Percentiles rank a stretch among this genome's conserved stretches.
Conservation (phyloP, 441 rosid species). For the Populus hybrid region DNA sequence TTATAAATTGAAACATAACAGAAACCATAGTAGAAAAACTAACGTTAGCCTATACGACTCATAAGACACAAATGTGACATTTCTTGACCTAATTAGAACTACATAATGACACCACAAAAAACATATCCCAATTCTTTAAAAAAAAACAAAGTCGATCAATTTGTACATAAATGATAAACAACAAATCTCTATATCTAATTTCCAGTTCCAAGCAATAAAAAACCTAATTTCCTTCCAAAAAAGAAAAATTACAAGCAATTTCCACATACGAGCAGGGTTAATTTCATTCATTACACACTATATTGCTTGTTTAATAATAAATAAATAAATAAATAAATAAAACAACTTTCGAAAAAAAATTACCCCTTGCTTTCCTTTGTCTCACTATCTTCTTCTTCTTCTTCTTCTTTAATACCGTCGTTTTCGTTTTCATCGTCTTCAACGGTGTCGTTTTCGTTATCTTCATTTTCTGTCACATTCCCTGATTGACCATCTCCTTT, state of each 20-base stretch:
- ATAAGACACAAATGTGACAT: neutral
- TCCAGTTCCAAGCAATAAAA: neutral
- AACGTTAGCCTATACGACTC: neutral
- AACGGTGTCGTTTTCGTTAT: slow-evolving; percentile 7
- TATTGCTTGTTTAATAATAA: neutral
- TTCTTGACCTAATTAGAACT: neutral
- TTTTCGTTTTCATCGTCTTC: slow-evolving; percentile 1
- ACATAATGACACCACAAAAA: neutral
- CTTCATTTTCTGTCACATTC: neutral
- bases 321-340: neutral
- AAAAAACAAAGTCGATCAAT: neutral
- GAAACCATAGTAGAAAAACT: neutral
- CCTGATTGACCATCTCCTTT: neutral
- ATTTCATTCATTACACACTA: neutral
- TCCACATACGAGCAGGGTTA: neutral
- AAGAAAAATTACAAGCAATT: neutral
- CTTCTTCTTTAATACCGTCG: neutral
- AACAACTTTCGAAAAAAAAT: neutral
- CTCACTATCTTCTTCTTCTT: slow-evolving; percentile 12
- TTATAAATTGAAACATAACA: neutral
- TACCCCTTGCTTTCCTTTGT: slow-evolving; percentile 12
- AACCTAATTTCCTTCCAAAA: neutral
- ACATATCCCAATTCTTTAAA: too few species aligned
- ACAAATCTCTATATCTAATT: neutral
- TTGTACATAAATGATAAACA: neutral